Conservation (phyloP, 139 green algal species). For the Picochlorum sp. region DNA sequence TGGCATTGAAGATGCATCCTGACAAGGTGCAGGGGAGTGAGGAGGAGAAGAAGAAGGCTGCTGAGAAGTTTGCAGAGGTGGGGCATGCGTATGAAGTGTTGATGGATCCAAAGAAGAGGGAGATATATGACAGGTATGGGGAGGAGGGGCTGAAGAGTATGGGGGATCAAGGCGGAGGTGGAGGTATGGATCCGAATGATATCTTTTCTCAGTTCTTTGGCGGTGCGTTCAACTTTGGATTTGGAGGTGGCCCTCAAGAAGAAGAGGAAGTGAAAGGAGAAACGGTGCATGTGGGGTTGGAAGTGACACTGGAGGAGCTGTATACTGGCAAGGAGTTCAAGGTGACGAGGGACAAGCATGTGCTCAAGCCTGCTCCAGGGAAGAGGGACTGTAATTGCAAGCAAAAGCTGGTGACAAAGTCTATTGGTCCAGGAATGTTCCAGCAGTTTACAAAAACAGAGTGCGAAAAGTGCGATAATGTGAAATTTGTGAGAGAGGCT, state of each 20-base stretch:
- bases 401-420: slow-evolving; percentile 84
- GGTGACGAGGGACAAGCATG: slow-evolving; percentile 85
- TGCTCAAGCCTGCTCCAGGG: slow-evolving; percentile 72
- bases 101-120: slow-evolving; percentile 77
- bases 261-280: slow-evolving; percentile 75
- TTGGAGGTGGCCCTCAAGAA: slow-evolving; percentile 58
- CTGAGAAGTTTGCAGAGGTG: slow-evolving; percentile 93
- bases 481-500: slow-evolving; percentile 74
- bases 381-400: slow-evolving; percentile 96
- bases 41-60: slow-evolving; percentile 79
- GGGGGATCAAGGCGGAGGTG: slow-evolving; percentile 39
- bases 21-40: slow-evolving; percentile 83
- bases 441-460: slow-evolving; percentile 87
- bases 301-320: slow-evolving; percentile 79
- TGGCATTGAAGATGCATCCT: slow-evolving; percentile 95
- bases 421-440: slow-evolving; percentile 96
- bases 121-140: slow-evolving; percentile 94
- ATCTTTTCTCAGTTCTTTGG: slow-evolving; percentile 92
- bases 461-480: slow-evolving; percentile 88
- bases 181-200: slow-evolving; percentile 37
- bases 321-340: slow-evolving; percentile 79
- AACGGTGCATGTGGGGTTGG: slow-evolving; percentile 74
- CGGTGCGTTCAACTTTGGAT: slow-evolving; percentile 43
- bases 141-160: slow-evolving; percentile 97
- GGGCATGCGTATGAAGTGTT: slow-evolving; percentile 94